Base-by-base conservation (phyloP, 2,329 filamentous ascomycete species). In the Exophiala spinifera region DNA sequence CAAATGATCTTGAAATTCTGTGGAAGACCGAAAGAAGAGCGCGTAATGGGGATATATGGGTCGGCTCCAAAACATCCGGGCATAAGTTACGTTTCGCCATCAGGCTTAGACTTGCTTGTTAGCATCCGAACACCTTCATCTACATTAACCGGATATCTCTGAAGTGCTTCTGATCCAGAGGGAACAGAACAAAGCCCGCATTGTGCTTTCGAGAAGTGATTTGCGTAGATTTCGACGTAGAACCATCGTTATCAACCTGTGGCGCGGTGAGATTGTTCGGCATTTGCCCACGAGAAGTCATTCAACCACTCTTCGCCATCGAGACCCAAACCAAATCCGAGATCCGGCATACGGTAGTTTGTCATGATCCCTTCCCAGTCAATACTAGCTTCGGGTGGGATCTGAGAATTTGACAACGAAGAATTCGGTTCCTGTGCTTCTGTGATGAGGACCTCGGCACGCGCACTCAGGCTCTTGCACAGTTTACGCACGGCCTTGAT, bases 1-100 rank as follows among this genome's bases (percentile, higher is more conserved):
- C 28, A 31, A 66, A 70, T 58, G 70, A 70, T 44, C 19, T n/a
- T 44, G 6, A 20, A 17, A 44, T 7, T 13, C 25, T 15, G 25
- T 21, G 6, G 42, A 21, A 44, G n/a, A n/a, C n/a, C 17, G 19
- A 21, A 44, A 5, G 28, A 31, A 31, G 28, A 31, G 28, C 28
- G 28, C 8, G 11, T 31, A 10, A 6, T 31, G 28, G 28, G 8
- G 28, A 7, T 31, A 11, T 11, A 11, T 31, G 3, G 23, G 23
- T 7, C 23, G 7, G 23, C 7, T 3, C 23, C 23, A 25, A 25
- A 25, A 7, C 23, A 25, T 7, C 23, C 7, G 23, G 23, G 23
- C 23, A 25, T 25, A 25, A 25, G 23, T 25, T 25, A 25, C 23
- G 23, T 25, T 25, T 3, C 23, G 23, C 7, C 7, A 25, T 25